Base-by-base conservation (phyloP, 2,329 filamentous ascomycete genomes). In the Fusarium mexicanum region DNA sequence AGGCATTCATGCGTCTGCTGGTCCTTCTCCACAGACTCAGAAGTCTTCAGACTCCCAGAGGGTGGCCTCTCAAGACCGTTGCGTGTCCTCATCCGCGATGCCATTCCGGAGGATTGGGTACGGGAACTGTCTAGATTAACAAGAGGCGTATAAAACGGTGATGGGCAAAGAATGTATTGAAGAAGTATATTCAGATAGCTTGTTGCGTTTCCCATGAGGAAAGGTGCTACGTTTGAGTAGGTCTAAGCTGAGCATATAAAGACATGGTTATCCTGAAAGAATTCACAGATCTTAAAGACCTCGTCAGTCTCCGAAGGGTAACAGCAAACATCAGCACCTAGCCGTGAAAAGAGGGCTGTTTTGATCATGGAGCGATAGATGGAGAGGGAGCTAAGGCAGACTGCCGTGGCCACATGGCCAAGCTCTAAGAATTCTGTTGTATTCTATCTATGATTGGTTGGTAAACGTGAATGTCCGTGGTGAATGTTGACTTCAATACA, bases 401-500 rank as follows among this genome's bases (percentile, higher is more conserved):
- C 8, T 2, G 35, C 24, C 14, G 35, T 7, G 22, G 8, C 18
- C 9, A 20, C 6, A 55, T 12, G 11, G 41, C 2, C 9, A 6
- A 41, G 5, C 10, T 14, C 26, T 16, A 17, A 13, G 3, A 4
- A 35, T 35, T 20, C 10, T 33, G 9, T 11, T 33, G 13, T 54
- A 6, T 16, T 18, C 8, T 41, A 9, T 11, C 8, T 40, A 4
- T 13, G 9, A 50, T 29, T 59, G 33, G 20, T 14, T 5, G 20
- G 8, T 0, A 2, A 29, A 22, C 1, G 2, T 22, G 24, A 40
- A 18, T 18, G 8, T 10, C 5, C 5, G 8, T 22, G 33, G 24
- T 17, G 20, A 29, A 29, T 22, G 5, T 4, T 13, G 14, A 16
- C 35, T 29, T 18, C 20, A 37, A n/a, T 40, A 26, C 12, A 54